Evolutionary conservation across 805 yeast genomes (phyloP).

Genomic region (Saturnispora kantuleensis): DNA sequence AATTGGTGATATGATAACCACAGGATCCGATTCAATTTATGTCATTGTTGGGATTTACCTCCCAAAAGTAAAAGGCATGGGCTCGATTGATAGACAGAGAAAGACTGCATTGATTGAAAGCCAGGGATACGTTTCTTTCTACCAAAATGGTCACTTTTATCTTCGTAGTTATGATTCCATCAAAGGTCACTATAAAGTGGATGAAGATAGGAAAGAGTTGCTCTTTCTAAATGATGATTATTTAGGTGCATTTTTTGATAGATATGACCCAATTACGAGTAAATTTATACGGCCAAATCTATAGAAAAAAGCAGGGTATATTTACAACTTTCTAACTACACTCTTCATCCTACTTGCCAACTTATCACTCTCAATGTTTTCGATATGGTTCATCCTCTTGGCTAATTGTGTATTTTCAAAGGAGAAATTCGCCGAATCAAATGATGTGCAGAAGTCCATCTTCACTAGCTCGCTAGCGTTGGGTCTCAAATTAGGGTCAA

Average conservation of each 20-base stretch:
- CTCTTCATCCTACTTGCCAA: slow-evolving; percentile 11
- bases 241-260: slow-evolving; percentile 4
- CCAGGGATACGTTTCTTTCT: background rate
- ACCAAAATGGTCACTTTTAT: background rate
- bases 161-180: background rate
- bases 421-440: slow-evolving; percentile 16
- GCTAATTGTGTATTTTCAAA: slow-evolving; percentile 26
- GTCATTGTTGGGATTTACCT: background rate
- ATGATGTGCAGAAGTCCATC: slow-evolving; percentile 32
- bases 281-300: background rate
- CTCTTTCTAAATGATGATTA: background rate
- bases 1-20: slow-evolving; percentile 2
- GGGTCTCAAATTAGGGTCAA: slow-evolving; percentile 78
- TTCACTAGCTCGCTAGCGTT: slow-evolving; percentile 60
- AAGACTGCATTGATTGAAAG: no score
- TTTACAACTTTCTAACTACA: slow-evolving; percentile 11
- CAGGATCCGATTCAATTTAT: background rate
- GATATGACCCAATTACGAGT: background rate
- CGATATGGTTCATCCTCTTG: slow-evolving; percentile 17
- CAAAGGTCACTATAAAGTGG: background rate
- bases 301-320: background rate
- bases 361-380: slow-evolving; percentile 15
- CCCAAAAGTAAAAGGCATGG: background rate
- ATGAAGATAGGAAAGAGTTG: background rate
- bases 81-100: no score